These are phyloP conservation scores for Colletotrichum echinochloae DNA, from an alignment of 2,329 filamentous ascomycete genomes.

Conservation along the genomic window DNA sequence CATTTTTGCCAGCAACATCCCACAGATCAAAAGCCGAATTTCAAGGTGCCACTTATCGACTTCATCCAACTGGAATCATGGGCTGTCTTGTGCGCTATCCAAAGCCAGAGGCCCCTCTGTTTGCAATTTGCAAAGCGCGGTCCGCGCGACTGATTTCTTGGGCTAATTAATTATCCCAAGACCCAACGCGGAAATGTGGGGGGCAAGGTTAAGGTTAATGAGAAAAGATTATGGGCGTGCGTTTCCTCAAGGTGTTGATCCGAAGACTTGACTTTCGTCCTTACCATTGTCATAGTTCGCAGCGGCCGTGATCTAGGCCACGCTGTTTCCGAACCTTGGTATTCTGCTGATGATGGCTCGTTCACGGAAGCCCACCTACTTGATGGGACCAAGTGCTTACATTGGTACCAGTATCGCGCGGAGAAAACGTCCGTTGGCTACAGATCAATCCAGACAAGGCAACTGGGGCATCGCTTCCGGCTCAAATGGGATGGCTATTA, in stretches of 20 bases:
- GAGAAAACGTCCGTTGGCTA: slow-evolving; percentile 10
- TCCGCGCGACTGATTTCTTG: neutral
- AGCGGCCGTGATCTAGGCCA: neutral
- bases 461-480: slow-evolving; percentile 8
- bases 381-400: neutral
- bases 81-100: neutral
- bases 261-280: neutral
- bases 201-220: neutral
- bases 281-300: neutral
- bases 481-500: neutral
- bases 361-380: neutral
- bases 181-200: neutral
- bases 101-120: neutral
- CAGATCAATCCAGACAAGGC: neutral
- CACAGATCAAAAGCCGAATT: too few relatives aligned
- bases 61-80: neutral
- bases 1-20: neutral
- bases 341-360: neutral
- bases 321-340: neutral
- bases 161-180: too few relatives aligned
- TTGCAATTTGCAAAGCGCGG: neutral
- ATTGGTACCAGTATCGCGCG: neutral
- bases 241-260: neutral
- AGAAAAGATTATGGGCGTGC: neutral
- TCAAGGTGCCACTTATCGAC: neutral